Base-by-base conservation (phyloP, 495 filamentous ascomycete species). In the Diplogelasinospora grovesii region DNA sequence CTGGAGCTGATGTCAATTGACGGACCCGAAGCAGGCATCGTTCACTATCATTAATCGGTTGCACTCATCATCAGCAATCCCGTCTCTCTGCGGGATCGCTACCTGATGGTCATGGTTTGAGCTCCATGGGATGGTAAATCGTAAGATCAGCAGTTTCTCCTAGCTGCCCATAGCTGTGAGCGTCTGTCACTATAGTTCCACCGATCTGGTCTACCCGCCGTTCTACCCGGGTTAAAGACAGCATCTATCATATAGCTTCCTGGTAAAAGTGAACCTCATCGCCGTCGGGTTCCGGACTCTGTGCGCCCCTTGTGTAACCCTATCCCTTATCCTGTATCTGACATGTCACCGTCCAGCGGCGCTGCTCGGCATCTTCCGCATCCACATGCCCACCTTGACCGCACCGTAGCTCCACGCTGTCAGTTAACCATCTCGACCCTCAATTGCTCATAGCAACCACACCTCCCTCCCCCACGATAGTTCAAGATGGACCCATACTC, bases 401-500 rank as follows among this genome's bases (percentile, higher is more conserved):
- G n/a, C 13, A 34, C 29, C 30, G 18, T n/a, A 32, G 14, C 39
- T 16, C 11, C 14, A 3, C 29, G 16, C 36, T 8, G 34, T 19
- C 21, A 37, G 13, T 13, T 27, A 28, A 30, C 31, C 25, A 24
- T 22, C 35, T 6, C 6, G 26, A 22, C 23, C 37, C 13, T 29
- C 14, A 29, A 27, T 22, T 30, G 25, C 23, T 16, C 24, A 27
- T 6, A 22, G 28, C 6, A 45, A 36, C 5, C n/a, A 10, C 14
- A 21, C 25, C 13, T 34, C 3, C 3, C n/a, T 36, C 38, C 30
- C 9, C 34, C 42, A 50, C 42, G 29, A 59, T 59, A 53, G 92
- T 96, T 71, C 92, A 89, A 45, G 29, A 59, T 59, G 56, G 92
- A 98, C 71, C 92, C 90, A 45, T 98, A 90, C 59, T 93, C 87